phyloP scores from a whole-genome alignment of 805 yeast species.

The Middelhovenomyces tepae region DNA sequence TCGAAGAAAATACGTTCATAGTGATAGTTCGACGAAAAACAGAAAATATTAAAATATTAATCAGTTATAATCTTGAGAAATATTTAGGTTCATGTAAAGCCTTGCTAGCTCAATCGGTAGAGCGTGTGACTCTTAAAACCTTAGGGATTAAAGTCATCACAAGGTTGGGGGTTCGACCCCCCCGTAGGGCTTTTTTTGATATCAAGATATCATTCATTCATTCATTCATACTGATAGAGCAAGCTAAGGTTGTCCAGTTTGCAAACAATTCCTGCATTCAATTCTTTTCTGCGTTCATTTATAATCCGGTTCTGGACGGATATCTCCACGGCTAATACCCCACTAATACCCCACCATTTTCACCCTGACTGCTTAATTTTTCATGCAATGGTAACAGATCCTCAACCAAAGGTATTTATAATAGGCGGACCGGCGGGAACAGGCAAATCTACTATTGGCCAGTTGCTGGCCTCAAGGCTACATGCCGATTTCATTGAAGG shows the following conservation, averaged over 20 bases:
- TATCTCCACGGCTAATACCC: background rate
- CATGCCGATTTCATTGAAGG: constrained; percentile 70
- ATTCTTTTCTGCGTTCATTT: background rate
- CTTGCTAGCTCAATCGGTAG: too few relatives aligned
- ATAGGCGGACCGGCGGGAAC: constrained; percentile 97
- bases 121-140: too few relatives aligned
- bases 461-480: constrained; percentile 37
- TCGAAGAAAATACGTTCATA: too few relatives aligned
- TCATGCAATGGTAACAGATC: background rate
- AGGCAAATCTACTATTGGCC: constrained; percentile 80
- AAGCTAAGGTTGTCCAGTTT: background rate
- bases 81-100: too few relatives aligned
- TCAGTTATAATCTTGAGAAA: too few relatives aligned
- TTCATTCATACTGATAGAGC: background rate
- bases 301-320: background rate
- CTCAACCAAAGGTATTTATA: constrained; percentile 27
- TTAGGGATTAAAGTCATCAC: too few relatives aligned
- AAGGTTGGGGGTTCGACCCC: too few relatives aligned
- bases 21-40: too few relatives aligned
- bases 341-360: background rate
- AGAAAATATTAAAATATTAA: too few relatives aligned
- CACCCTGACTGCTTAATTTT: background rate
- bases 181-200: too few relatives aligned
- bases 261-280: background rate
- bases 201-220: background rate